A percentile compares a stretch with the other conserved stretches of the same genome.
Evolutionary conservation across 1,284 basidiomycete genomes (phyloP).

Genomic region (Lentinus polychrous): DNA sequence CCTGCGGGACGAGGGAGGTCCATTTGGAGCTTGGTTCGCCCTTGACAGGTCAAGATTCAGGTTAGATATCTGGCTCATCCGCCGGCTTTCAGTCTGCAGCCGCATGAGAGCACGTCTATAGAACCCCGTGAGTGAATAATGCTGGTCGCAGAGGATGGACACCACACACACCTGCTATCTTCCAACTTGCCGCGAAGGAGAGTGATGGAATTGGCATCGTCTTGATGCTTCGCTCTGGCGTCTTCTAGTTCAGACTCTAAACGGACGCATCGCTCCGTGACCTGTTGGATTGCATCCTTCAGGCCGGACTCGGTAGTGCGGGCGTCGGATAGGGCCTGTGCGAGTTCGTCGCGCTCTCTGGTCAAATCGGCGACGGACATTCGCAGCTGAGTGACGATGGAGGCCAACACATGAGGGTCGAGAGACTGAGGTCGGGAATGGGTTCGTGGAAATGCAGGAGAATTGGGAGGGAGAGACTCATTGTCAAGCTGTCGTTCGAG

Average conservation of each 20-base stretch:
- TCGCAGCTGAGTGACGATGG: conserved; percentile 63
- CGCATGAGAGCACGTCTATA: conserved; percentile 80
- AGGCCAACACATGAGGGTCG: conserved; percentile 68
- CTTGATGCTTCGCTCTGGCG: conserved; percentile 54
- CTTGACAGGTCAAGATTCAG: conserved; percentile 50
- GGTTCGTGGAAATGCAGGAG: conserved; percentile 22
- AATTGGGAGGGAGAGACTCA: conserved; percentile 47
- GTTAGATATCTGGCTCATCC: conserved; percentile 47
- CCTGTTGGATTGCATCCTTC: conserved; percentile 51
- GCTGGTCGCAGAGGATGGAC: not conserved
- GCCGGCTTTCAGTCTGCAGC: conserved; percentile 77
- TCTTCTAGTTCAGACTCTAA: conserved; percentile 57
- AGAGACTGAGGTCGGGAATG: conserved; percentile 44
- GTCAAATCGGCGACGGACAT: conserved; percentile 52
- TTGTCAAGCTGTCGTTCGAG: conserved; percentile 68
- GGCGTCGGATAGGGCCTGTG: conserved; percentile 41
- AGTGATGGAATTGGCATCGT: conserved; percentile 77
- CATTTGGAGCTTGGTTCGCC: conserved; percentile 30
- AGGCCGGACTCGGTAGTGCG: conserved; percentile 49
- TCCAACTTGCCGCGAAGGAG: conserved; percentile 85
- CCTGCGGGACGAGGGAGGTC: conserved; percentile 52
- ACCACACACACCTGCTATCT: conserved; percentile 64
- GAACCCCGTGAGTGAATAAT: not conserved
- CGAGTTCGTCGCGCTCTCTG: conserved; percentile 60
- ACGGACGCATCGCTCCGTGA: conserved; percentile 56